A percentile compares a stretch with the other conserved stretches of the same genome.
Evolutionary conservation across 225 moss, liverwort and hornwort species (phyloP).

Genomic region (Neckera pumila): DNA sequence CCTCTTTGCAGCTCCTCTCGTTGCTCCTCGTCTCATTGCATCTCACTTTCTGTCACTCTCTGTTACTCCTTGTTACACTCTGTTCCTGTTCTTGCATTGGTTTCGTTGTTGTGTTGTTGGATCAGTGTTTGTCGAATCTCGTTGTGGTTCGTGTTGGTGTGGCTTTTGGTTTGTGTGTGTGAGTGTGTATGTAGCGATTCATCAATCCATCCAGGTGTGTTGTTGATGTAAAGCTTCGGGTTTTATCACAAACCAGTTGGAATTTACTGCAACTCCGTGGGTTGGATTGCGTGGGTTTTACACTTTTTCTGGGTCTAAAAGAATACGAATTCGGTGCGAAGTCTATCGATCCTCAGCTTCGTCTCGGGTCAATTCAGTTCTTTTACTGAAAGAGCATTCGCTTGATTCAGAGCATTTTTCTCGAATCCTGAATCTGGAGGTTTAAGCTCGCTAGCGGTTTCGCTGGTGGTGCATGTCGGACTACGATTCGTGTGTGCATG

Average conservation of each 20-base stretch:
- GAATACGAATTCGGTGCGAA: neutral
- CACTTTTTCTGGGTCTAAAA: neutral
- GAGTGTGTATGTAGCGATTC: neutral
- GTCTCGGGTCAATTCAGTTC: neutral
- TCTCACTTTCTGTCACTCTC: neutral
- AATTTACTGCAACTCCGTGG: neutral
- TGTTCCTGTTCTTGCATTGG: neutral
- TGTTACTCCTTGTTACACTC: neutral
- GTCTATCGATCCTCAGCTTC: neutral
- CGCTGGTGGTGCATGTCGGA: neutral
- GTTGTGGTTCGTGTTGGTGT: neutral
- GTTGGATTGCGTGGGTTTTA: conserved; percentile 1
- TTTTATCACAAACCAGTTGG: neutral
- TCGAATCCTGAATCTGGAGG: neutral
- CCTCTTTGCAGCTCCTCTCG: neutral
- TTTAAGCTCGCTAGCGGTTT: neutral
- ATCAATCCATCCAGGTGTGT: neutral
- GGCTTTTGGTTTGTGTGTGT: neutral
- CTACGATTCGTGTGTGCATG: neutral
- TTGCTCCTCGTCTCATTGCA: neutral
- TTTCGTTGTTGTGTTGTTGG: neutral
- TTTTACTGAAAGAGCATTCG: neutral
- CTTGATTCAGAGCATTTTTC: neutral
- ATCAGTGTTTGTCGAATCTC: neutral
- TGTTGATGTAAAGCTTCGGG: neutral